These are phyloP conservation scores for Papiliotrema terrestris DNA, from an alignment of 1,284 basidiomycete species.

Conservation along the genomic window DNA sequence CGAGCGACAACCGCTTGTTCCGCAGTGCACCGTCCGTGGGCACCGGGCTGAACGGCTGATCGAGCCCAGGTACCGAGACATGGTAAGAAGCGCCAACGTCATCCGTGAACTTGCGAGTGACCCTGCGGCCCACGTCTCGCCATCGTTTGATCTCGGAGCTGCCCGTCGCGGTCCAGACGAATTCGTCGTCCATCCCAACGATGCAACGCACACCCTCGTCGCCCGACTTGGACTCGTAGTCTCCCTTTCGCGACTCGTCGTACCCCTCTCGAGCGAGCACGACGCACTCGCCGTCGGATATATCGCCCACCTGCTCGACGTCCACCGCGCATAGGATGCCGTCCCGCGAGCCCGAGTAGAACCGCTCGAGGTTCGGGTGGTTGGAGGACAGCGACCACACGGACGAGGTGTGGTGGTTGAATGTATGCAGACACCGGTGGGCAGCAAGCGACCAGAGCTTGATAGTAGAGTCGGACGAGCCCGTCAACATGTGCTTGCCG, in stretches of 20 bases:
- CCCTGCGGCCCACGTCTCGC: slow-evolving; percentile 56
- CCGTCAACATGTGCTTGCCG: slow-evolving; percentile 66
- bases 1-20: slow-evolving; percentile 24
- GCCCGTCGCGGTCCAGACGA: slow-evolving; percentile 87
- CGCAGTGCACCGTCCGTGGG: slow-evolving; percentile 10
- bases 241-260: slow-evolving; percentile 13
- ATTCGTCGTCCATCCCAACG: slow-evolving; percentile 75
- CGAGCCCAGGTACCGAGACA: slow-evolving; percentile 7
- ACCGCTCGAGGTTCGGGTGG: slow-evolving; percentile 82
- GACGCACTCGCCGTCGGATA: slow-evolving; percentile 84
- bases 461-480: slow-evolving; percentile 74
- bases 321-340: slow-evolving; percentile 88
- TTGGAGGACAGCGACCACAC: slow-evolving; percentile 90
- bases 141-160: slow-evolving; percentile 77
- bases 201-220: slow-evolving; percentile 78
- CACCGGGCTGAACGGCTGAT: slow-evolving; percentile 17
- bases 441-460: slow-evolving; percentile 84
- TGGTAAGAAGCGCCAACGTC: slow-evolving; percentile 3
- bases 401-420: slow-evolving; percentile 90
- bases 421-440: slow-evolving; percentile 91
- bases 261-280: slow-evolving; percentile 68
- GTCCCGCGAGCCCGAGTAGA: slow-evolving; percentile 92
- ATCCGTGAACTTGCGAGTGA: slow-evolving; percentile 58
- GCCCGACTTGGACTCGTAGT: slow-evolving; percentile 48
- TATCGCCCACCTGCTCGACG: slow-evolving; percentile 71